A percentile compares a stretch with the other conserved stretches of the same genome.
Evolutionary conservation across 805 yeast species (phyloP).

Genomic region (Yarrowia sp.): DNA sequence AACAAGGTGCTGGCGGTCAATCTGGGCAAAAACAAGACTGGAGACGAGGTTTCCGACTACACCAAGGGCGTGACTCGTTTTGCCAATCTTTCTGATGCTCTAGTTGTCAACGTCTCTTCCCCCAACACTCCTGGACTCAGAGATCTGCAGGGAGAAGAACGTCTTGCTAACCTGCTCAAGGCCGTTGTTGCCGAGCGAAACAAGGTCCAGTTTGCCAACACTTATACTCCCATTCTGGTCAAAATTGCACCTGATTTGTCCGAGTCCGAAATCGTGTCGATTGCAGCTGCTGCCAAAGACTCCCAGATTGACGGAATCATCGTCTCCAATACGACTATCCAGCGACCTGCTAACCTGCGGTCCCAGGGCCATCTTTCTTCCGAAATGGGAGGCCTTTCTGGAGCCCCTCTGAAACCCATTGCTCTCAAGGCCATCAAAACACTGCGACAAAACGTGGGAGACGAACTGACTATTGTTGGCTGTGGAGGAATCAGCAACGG

Average conservation of each 20-base stretch:
- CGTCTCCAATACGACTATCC: conserved; percentile 86
- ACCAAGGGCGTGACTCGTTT: conserved; percentile 76
- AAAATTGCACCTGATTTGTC: conserved; percentile 92
- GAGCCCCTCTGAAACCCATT: conserved; percentile 82
- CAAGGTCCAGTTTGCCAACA: conserved; percentile 37
- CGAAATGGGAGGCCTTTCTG: conserved; percentile 87
- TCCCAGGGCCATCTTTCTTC: conserved; percentile 47
- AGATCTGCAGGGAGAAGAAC: conserved; percentile 73
- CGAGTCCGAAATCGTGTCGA: conserved; percentile 73
- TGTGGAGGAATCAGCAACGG: conserved; percentile 94
- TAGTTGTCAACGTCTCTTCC: conserved; percentile 87
- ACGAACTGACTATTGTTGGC: conserved; percentile 73
- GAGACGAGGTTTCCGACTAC: conserved; percentile 86
- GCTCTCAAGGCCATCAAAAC: conserved; percentile 66
- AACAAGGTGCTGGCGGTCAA: conserved; percentile 75
- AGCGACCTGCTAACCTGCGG: conserved; percentile 64
- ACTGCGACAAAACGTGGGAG: conserved; percentile 74
- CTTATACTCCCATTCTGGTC: conserved; percentile 74
- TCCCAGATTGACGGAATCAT: conserved; percentile 88
- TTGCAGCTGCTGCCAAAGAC: conserved; percentile 72
- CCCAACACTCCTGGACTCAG: conserved; percentile 96
- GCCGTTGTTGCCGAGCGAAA: conserved; percentile 66
- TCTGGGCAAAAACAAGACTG: conserved; percentile 87
- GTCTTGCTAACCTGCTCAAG: conserved; percentile 62
- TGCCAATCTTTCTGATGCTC: conserved; percentile 81